phyloP scores from a whole-genome alignment of 2,329 filamentous ascomycete genomes.

The Juglanconis oblonga region DNA sequence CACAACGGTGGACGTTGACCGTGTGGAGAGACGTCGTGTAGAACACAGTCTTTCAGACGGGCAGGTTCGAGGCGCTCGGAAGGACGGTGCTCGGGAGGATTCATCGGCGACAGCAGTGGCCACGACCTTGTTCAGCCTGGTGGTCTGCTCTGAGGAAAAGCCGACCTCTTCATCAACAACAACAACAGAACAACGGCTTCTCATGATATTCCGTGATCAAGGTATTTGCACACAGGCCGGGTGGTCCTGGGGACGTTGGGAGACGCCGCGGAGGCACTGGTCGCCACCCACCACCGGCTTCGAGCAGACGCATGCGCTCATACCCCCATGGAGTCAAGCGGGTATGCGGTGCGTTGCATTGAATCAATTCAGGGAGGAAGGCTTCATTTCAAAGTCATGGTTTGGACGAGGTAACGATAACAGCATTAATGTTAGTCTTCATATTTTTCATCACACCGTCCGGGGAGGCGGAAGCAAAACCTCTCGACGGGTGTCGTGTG shows the following conservation, averaged over 20 bases:
- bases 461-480: no score
- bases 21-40: neutral
- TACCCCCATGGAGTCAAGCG: neutral
- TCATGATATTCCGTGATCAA: neutral
- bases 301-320: neutral
- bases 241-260: neutral
- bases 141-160: neutral
- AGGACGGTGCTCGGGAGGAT: neutral
- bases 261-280: neutral
- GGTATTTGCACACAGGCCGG: neutral
- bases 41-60: neutral
- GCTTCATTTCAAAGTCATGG: neutral
- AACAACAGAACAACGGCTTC: neutral
- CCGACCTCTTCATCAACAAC: neutral
- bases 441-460: neutral
- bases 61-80: neutral
- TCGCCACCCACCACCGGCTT: neutral
- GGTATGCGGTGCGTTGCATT: neutral
- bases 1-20: no score
- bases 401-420: conserved; percentile 7
- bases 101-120: neutral
- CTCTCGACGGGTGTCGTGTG: no score
- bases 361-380: neutral
- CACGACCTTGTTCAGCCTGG: neutral
- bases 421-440: conserved; percentile 4